Conservation (phyloP, 306 rosid genomes). For the Vicia villosa region DNA sequence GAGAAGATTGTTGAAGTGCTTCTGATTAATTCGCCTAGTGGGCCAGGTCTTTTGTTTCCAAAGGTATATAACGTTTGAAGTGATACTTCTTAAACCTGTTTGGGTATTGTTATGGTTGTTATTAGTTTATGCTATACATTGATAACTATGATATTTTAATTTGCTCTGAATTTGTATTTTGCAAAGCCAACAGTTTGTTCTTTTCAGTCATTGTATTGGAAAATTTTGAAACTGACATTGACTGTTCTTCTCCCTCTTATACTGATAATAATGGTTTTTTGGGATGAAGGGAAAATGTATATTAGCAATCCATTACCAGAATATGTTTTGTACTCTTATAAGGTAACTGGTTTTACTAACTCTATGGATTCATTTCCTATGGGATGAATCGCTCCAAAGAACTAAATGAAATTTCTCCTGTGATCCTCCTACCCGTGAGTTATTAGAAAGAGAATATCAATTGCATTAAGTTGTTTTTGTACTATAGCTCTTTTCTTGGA, state of each 20-base stretch:
- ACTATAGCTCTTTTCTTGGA: neutral
- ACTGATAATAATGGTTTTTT: neutral
- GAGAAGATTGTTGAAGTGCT: constrained; percentile 66
- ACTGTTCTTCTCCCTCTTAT: constrained; percentile 22
- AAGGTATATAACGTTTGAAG: constrained; percentile 49
- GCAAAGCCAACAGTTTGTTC: neutral
- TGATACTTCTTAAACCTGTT: constrained; percentile 1
- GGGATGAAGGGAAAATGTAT: neutral
- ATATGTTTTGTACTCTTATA: neutral
- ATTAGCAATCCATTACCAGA: neutral
- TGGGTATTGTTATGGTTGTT: constrained; percentile 10
- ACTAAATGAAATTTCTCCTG: neutral
- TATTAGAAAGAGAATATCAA: constrained; percentile 1
- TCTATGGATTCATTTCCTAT: neutral
- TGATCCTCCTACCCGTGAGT: neutral
- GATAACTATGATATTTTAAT: constrained; percentile 13
- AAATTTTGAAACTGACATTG: neutral
- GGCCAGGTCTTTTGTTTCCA: constrained; percentile 82
- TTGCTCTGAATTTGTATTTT: constrained; percentile 14
- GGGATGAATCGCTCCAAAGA: constrained; percentile 1
- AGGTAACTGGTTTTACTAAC: neutral
- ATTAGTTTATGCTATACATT: neutral
- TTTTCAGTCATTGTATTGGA: neutral
- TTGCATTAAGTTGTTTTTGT: constrained; percentile 20
- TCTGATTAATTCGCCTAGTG: constrained; percentile 76